phyloP scores from a whole-genome alignment of 192 early-diverging fungal genomes.

The Irineochytrium annulatum region DNA sequence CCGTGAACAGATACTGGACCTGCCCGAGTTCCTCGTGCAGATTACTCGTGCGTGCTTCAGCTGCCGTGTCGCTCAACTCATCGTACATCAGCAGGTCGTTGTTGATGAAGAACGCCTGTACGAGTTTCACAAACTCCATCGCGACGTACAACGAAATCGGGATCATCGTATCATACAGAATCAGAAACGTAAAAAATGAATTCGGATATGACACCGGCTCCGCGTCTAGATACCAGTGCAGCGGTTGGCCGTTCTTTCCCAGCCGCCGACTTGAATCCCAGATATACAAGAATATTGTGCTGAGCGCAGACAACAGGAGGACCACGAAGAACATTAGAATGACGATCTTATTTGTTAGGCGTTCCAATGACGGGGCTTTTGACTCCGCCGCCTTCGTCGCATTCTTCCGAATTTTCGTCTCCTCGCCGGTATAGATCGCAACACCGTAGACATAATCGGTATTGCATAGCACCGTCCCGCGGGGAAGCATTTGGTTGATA shows the following conservation, averaged over 20 bases:
- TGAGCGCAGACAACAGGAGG: constrained; percentile 22
- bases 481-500: constrained; percentile 72
- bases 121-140: constrained; percentile 77
- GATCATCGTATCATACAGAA: constrained; percentile 81
- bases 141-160: constrained; percentile 87
- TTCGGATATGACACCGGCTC: constrained; percentile 14
- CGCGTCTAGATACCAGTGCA: constrained; percentile 15
- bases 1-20: constrained; percentile 80
- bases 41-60: constrained; percentile 69
- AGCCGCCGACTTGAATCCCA: constrained; percentile 20
- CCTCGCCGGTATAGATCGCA: constrained; percentile 56
- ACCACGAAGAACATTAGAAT: constrained; percentile 29
- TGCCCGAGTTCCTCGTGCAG: constrained; percentile 87
- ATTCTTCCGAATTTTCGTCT: constrained; percentile 50
- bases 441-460: constrained; percentile 75
- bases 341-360: constrained; percentile 39
- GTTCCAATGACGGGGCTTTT: constrained; percentile 37
- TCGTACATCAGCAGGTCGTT: constrained; percentile 79
- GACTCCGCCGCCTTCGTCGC: constrained; percentile 26
- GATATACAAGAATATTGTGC: constrained; percentile 13
- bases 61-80: constrained; percentile 61
- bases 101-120: constrained; percentile 72
- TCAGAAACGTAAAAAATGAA: constrained; percentile 65
- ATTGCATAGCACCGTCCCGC: constrained; percentile 82
- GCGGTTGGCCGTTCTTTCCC: not conserved